Evolutionary conservation across 1,284 basidiomycete genomes (phyloP).

Genomic region (Ceratobasidium sp.): DNA sequence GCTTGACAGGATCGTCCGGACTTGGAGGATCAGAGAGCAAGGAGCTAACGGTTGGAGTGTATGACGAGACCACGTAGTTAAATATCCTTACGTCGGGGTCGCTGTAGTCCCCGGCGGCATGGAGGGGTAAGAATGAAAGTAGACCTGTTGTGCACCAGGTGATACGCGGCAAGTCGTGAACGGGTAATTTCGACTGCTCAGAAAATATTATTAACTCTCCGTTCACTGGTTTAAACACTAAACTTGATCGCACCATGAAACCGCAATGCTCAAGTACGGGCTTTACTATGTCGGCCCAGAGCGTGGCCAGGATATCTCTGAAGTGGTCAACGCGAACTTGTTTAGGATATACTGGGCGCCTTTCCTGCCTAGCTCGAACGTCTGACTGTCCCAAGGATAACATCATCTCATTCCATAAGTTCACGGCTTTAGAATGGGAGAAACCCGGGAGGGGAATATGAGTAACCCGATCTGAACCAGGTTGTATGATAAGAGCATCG

Average conservation of each 20-base stretch:
- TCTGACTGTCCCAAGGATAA: too few species aligned
- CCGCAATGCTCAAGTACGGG: background rate
- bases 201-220: too few species aligned
- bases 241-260: background rate
- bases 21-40: background rate
- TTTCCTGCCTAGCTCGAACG: too few species aligned
- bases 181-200: background rate
- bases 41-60: background rate
- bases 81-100: background rate
- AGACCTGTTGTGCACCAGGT: constrained; percentile 4
- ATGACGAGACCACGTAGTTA: constrained; percentile 6
- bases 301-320: background rate
- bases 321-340: background rate
- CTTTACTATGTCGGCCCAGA: background rate
- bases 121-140: background rate
- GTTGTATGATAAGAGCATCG: background rate
- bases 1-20: background rate
- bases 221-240: background rate
- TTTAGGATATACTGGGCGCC: too few species aligned
- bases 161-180: background rate
- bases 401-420: background rate
- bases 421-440: background rate
- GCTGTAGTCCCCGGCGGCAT: constrained; percentile 10
- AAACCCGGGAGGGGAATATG: background rate
- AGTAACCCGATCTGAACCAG: background rate